These are phyloP conservation scores for Cyclotella sp. DNA, from an alignment of 108 stramenopile species.

Conservation along the genomic window DNA sequence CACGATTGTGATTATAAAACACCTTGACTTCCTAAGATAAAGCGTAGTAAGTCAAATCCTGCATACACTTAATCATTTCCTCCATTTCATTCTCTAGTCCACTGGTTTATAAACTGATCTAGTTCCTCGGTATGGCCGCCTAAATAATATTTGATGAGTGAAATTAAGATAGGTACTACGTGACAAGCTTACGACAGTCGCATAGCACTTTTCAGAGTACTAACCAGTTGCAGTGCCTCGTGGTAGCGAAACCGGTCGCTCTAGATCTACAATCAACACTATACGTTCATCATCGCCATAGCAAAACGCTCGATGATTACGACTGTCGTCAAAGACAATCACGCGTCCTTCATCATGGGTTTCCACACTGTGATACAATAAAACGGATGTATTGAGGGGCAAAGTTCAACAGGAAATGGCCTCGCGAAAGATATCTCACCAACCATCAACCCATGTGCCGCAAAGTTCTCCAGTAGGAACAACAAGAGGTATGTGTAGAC, in stretches of 20 bases:
- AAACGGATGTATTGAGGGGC: neutral
- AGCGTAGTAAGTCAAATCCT: too few relatives aligned
- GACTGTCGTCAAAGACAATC: conserved; percentile 93
- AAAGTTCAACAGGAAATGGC: too few relatives aligned
- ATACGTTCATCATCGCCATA: conserved; percentile 77
- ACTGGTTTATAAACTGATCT: conserved; percentile 82
- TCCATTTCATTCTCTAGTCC: conserved; percentile 49
- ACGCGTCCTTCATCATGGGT: conserved; percentile 82
- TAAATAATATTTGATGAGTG: too few relatives aligned
- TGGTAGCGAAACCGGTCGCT: conserved; percentile 77
- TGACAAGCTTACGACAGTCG: too few relatives aligned
- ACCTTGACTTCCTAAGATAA: neutral
- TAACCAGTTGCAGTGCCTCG: conserved; percentile 78
- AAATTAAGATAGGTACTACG: too few relatives aligned
- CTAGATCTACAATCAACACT: conserved; percentile 95
- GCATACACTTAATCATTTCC: too few relatives aligned
- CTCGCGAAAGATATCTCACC: conserved; percentile 18
- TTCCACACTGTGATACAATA: conserved; percentile 51
- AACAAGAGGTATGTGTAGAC: conserved; percentile 90
- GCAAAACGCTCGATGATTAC: conserved; percentile 95
- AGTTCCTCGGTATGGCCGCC: conserved; percentile 93
- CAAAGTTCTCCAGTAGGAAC: conserved; percentile 82
- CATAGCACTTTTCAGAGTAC: neutral
- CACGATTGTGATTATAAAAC: too few relatives aligned
- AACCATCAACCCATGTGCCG: conserved; percentile 97